These are phyloP conservation scores for Musa beccarii DNA, from an alignment of 176 grass and related monocot species.

Conservation along the genomic window DNA sequence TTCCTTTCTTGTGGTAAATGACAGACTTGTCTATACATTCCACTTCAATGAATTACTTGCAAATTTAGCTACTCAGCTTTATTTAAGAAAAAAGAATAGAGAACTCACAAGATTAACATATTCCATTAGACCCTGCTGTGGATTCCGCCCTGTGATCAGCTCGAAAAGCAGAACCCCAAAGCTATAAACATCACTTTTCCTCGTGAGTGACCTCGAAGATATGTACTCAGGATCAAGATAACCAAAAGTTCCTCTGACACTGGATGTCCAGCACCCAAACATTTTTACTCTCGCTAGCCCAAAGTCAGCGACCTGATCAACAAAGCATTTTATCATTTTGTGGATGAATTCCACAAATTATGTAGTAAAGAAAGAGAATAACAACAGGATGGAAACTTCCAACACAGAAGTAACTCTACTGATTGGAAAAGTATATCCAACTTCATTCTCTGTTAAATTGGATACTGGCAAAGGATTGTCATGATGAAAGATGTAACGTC, in stretches of 20 bases:
- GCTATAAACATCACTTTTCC: conserved; percentile 97
- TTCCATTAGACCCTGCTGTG: conserved; percentile 96
- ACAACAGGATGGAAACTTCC: background rate
- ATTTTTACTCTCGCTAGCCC: conserved; percentile 89
- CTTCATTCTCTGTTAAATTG: too few species aligned
- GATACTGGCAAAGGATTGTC: too few species aligned
- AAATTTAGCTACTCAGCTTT: background rate
- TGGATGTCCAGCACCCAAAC: conserved; percentile 47
- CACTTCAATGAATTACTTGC: background rate
- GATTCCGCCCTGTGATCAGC: conserved; percentile 74
- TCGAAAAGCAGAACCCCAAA: conserved; percentile 86
- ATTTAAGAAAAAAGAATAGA: background rate
- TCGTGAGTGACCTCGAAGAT: conserved; percentile 75
- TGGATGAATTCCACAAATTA: conserved; percentile 1
- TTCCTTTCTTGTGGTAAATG: background rate
- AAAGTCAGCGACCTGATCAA: conserved; percentile 77
- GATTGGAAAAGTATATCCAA: too few species aligned
- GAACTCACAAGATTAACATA: conserved; percentile 84
- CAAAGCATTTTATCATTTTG: conserved; percentile 13
- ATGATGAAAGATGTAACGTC: background rate
- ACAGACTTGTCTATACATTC: background rate
- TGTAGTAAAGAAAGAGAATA: conserved; percentile 11
- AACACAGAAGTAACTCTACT: too few species aligned
- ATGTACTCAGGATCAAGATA: conserved; percentile 93
- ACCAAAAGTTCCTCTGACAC: conserved; percentile 77